Evolutionary conservation across 768 basidiomycete species (phyloP), one percentile per base, ranked within the genome.

Genomic region (Cystofilobasidium bisporidii): DNA sequence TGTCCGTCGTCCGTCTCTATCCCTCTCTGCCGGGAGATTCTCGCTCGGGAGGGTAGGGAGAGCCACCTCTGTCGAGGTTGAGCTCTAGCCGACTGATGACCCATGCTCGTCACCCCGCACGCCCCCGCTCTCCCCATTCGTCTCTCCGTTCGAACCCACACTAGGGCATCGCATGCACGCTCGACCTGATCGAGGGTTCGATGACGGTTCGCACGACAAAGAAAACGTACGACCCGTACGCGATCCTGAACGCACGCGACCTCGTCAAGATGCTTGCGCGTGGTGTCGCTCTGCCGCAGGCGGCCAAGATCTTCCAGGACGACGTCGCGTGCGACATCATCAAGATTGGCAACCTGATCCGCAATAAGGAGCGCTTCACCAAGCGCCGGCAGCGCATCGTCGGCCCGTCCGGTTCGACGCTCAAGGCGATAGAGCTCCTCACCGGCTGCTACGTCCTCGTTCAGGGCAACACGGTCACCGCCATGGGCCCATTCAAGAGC

Each of bases 131-230:
- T 12, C 20, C 4, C 63, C 17, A 1, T 18, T 17, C 59, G 2
- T 30, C 10, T 24, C 63, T 20, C 5, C 12, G n/a, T 17, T n/a
- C n/a, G n/a, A n/a, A n/a, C n/a, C 61, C 45, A 17, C 50, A 6
- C 9, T 71, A 96, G 90, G 91, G 90, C 15, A 79, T 98, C 56
- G 83, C 86, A 26, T 97, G 92, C 75, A 90, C 88, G 33, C 85
- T 99, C 24, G 93, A 99, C 78, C 80, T 99, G 70, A 85, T 99
- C 33, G 89, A 98, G 71, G 96, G 96, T 70, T 90, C 89, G 33
- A 98, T 99, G 96, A 87, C 91, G 45, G 96, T 98, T 43, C 84
- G 86, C 68, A 99, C 96, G 32, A 98, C 96, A 17, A 85, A 96
- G 65, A 98, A 96, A 82, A 91, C 96, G 40, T 93, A 83, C 78